phyloP scores from a whole-genome alignment of 2,329 filamentous ascomycete genomes.

The Ceratocystis diversiconidia region DNA sequence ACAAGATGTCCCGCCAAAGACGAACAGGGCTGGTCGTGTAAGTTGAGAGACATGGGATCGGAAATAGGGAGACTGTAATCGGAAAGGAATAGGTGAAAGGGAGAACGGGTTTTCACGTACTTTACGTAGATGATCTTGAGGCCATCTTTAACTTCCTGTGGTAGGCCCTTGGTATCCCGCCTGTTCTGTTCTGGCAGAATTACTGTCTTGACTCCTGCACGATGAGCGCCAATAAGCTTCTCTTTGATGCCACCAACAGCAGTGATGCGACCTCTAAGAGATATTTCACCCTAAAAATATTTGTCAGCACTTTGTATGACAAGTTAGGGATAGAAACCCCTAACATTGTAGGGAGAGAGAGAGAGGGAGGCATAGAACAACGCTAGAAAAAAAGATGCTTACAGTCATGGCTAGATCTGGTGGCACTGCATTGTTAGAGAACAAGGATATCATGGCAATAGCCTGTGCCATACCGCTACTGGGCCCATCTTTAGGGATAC shows the following conservation, averaged over 20 bases:
- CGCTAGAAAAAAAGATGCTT: conserved; percentile 24
- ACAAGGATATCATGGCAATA: conserved; percentile 80
- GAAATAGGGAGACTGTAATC: conserved; percentile 17
- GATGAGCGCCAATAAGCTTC: conserved; percentile 86
- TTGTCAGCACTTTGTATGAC: conserved; percentile 10
- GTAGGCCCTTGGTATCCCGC: conserved; percentile 85
- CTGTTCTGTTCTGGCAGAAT: conserved; percentile 74
- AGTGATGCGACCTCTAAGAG: conserved; percentile 75
- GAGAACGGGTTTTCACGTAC: conserved; percentile 36
- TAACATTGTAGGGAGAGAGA: neutral
- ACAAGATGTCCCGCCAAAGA: neutral
- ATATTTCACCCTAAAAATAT: conserved; percentile 45
- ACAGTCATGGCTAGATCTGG: conserved; percentile 92
- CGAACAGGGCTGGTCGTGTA: neutral
- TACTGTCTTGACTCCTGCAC: conserved; percentile 90
- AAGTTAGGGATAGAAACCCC: neutral
- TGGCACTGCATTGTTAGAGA: conserved; percentile 72
- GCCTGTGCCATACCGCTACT: conserved; percentile 88
- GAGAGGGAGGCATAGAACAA: conserved; percentile 5
- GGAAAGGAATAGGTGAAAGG: conserved; percentile 30
- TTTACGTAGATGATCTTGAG: conserved; percentile 79
- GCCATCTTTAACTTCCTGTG: conserved; percentile 74
- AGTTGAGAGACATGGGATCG: conserved; percentile 14
- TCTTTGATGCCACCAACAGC: conserved; percentile 97
- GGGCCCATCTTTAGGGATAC: conserved; percentile 84